A percentile compares a stretch with the other conserved stretches of the same genome.
These are phyloP conservation scores for Colletotrichum costaricense DNA, from an alignment of 2,329 filamentous ascomycete genomes.

Conservation along the genomic window DNA sequence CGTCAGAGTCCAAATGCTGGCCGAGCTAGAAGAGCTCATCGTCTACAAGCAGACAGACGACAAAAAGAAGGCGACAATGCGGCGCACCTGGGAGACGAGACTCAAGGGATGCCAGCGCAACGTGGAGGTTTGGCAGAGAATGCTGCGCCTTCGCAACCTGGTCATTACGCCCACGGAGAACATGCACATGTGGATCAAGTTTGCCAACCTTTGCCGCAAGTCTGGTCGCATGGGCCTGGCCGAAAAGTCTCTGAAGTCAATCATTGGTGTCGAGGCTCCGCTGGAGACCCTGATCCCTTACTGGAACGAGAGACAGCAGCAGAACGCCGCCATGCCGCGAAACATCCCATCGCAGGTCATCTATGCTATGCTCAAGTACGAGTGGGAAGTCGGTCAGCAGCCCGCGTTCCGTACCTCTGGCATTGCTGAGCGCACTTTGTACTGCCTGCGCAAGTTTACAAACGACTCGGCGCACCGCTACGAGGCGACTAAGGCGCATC, in stretches of 20 bases:
- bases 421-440: conserved; percentile 66
- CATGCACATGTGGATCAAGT: conserved; percentile 99
- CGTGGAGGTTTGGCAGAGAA: conserved; percentile 97
- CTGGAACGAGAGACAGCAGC: conserved; percentile 58
- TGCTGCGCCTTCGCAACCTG: conserved; percentile 92
- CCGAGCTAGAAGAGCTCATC: conserved; percentile 97
- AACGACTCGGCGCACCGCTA: conserved; percentile 66
- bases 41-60: conserved; percentile 95
- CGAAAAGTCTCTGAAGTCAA: conserved; percentile 91
- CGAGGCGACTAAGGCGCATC: conserved; percentile 64
- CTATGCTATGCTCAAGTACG: conserved; percentile 97
- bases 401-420: conserved; percentile 52
- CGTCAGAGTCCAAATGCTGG: conserved; percentile 98
- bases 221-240: conserved; percentile 93
- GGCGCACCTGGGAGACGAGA: conserved; percentile 94
- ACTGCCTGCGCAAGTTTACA: conserved; percentile 71
- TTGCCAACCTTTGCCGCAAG: conserved; percentile 97
- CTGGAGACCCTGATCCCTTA: conserved; percentile 71
- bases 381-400: conserved; percentile 88
- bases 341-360: conserved; percentile 80
- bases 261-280: conserved; percentile 79
- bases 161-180: conserved; percentile 94
- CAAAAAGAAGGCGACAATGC: conserved; percentile 90
- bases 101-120: conserved; percentile 96
- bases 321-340: conserved; percentile 48